phyloP scores from a whole-genome alignment of 225 moss, liverwort and hornwort genomes.

The Straminergon stramineum region DNA sequence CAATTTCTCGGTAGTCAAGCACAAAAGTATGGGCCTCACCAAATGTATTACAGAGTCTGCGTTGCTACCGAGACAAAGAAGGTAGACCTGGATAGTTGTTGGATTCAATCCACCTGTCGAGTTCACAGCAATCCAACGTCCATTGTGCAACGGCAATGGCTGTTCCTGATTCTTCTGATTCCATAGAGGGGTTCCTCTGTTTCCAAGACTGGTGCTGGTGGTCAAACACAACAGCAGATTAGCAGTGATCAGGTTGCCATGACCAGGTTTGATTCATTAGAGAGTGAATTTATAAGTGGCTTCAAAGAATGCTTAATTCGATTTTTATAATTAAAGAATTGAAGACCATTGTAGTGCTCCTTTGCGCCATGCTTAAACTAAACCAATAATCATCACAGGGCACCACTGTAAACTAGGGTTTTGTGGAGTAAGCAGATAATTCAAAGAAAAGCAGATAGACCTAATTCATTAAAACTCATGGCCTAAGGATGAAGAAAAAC shows the following conservation, averaged over 20 bases:
- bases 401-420: neutral
- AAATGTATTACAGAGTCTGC: neutral
- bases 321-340: too few species aligned
- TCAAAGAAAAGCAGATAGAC: neutral
- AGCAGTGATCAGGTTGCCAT: neutral
- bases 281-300: neutral
- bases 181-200: neutral
- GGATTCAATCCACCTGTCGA: neutral
- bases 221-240: neutral
- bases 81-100: neutral
- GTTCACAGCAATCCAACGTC: neutral
- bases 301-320: neutral
- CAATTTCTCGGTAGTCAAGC: neutral
- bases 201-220: neutral
- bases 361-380: neutral
- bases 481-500: neutral
- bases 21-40: neutral
- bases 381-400: neutral
- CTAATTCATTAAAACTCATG: neutral
- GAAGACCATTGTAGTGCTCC: neutral
- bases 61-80: neutral
- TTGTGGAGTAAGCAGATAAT: neutral
- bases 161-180: neutral
- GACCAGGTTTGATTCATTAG: neutral
- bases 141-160: neutral